Evolutionary conservation across 2,329 filamentous ascomycete species (phyloP).

Genomic region (Fusarium subtropicale): DNA sequence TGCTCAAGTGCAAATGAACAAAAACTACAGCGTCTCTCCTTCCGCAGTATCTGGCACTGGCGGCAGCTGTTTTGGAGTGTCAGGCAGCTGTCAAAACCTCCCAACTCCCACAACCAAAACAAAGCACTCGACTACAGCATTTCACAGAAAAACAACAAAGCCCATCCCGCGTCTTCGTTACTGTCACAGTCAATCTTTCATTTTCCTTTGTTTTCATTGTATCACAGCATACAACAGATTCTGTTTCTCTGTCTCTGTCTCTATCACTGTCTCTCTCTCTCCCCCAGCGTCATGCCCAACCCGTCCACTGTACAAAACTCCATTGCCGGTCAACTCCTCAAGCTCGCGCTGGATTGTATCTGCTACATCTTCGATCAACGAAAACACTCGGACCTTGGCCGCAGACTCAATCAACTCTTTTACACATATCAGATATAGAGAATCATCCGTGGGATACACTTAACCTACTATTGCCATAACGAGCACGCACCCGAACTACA

Average conservation of each 20-base stretch:
- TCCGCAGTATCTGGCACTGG: background rate
- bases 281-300: background rate
- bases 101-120: conserved; percentile 3
- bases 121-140: conserved; percentile 10
- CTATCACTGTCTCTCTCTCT: background rate
- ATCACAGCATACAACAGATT: background rate
- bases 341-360: too few species aligned
- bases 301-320: too few species aligned
- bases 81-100: conserved; percentile 20
- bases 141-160: conserved; percentile 3
- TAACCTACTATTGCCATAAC: background rate
- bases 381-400: too few species aligned
- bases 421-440: background rate
- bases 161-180: background rate
- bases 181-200: background rate
- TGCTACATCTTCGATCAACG: too few species aligned
- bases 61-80: conserved; percentile 6
- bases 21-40: conserved; percentile 3
- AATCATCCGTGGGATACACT: background rate
- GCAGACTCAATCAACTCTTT: too few species aligned
- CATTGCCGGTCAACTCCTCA: too few species aligned
- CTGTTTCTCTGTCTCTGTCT: too few species aligned
- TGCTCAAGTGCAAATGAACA: background rate
- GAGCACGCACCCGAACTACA: too few species aligned
- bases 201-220: background rate